A percentile compares a stretch with the other conserved stretches of the same genome.
Conservation (phyloP, 176 grass and related monocot genomes). For the Elaeis guineensis region DNA sequence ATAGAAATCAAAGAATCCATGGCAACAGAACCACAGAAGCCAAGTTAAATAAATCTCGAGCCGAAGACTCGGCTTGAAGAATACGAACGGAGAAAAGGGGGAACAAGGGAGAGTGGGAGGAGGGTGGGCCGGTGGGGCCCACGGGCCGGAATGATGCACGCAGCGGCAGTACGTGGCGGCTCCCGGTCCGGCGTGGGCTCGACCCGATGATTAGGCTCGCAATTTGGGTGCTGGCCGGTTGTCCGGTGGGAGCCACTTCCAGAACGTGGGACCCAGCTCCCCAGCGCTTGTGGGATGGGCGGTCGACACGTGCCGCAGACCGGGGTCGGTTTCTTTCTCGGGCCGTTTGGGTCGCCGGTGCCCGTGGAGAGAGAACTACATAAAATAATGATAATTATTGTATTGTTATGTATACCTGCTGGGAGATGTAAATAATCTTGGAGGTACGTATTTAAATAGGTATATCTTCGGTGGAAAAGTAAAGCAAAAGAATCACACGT, state of each 20-base stretch:
- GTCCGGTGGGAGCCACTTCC: constrained; percentile 7
- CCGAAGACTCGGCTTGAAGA: constrained; percentile 15
- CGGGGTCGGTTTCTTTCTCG: too few relatives aligned
- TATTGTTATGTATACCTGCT: neutral
- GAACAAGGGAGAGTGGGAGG: neutral
- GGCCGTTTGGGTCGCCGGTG: too few relatives aligned
- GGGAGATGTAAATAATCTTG: constrained; percentile 6
- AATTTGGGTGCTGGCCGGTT: neutral
- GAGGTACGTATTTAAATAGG: constrained; percentile 2
- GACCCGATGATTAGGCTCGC: constrained; percentile 23
- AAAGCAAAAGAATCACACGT: constrained; percentile 45
- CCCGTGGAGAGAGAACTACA: neutral
- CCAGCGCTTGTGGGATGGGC: too few relatives aligned
- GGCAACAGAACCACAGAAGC: constrained; percentile 23
- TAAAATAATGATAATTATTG: neutral
- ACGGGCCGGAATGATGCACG: neutral
- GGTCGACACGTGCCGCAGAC: too few relatives aligned
- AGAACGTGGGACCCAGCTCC: neutral
- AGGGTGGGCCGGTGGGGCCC: neutral
- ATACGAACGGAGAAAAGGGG: neutral
- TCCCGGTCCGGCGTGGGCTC: constrained; percentile 28
- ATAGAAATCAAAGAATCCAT: constrained; percentile 25
- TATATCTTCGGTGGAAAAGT: constrained; percentile 28
- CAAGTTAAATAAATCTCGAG: constrained; percentile 15
- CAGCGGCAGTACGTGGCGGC: constrained; percentile 12